Evolutionary conservation across 2,329 filamentous ascomycete genomes (phyloP).

Genomic region (Aspergillus hortae): DNA sequence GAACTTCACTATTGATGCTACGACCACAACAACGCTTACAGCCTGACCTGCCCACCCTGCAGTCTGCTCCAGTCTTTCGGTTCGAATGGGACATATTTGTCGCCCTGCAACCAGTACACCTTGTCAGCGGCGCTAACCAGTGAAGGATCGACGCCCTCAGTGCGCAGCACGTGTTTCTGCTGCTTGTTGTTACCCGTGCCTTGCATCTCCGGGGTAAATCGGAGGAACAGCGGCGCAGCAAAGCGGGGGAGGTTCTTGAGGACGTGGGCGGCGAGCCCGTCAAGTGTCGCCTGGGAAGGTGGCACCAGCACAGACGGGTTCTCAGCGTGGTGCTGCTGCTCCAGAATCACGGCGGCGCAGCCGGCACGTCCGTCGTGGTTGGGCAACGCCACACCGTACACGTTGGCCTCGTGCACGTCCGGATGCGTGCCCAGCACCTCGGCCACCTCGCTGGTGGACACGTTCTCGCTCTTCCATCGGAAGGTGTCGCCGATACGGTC

Average conservation of each 20-base stretch:
- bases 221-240: slow-evolving; percentile 73
- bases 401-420: slow-evolving; percentile 71
- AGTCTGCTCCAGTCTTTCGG: slow-evolving; percentile 66
- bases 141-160: slow-evolving; percentile 67
- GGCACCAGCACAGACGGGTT: slow-evolving; percentile 20
- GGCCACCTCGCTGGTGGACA: slow-evolving; percentile 78
- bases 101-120: slow-evolving; percentile 65
- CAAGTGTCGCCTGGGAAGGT: slow-evolving; percentile 45
- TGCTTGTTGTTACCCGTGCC: slow-evolving; percentile 86
- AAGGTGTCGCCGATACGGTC: slow-evolving; percentile 60
- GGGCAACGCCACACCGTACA: slow-evolving; percentile 77
- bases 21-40: slow-evolving; percentile 44
- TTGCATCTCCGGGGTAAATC: slow-evolving; percentile 61
- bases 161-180: slow-evolving; percentile 71
- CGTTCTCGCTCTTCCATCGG: slow-evolving; percentile 70
- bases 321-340: slow-evolving; percentile 34
- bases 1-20: background rate
- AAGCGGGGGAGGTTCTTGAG: slow-evolving; percentile 62
- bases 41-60: slow-evolving; percentile 64
- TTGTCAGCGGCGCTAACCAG: slow-evolving; percentile 37
- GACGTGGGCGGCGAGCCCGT: slow-evolving; percentile 61
- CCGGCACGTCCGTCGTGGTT: slow-evolving; percentile 81
- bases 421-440: slow-evolving; percentile 67
- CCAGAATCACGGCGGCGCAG: slow-evolving; percentile 67
- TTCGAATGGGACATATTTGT: slow-evolving; percentile 65